Evolutionary conservation across 768 basidiomycete species (phyloP), one percentile per base, ranked within the genome.

Genomic region (Gyrodon lividus): DNA sequence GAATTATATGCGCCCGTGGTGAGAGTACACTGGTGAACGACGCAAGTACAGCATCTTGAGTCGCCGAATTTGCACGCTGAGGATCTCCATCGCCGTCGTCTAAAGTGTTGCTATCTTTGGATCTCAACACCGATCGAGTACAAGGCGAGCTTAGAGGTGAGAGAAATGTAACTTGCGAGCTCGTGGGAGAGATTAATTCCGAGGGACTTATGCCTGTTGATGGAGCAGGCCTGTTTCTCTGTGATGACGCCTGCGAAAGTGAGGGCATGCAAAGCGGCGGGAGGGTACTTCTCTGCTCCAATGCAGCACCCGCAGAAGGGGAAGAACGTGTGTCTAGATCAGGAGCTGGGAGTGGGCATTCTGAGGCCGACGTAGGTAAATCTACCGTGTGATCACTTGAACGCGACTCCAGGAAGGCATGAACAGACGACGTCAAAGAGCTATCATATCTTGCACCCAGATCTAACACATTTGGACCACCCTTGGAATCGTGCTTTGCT

Each of bases 1-100:
- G 33, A 1, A 59, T 20, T 31, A 33, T 50, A 2, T 48, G 51
- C 0, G 52, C 7, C 4, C 62, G 57, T 1, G 64, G 65, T 1
- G 64, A 67, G 13, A 67, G 16, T 40, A 67, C 7, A 4, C 64
- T 49, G 30, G 49, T 35, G 9, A 61, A 48, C 0, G 64, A 44
- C 24, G 58, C 64, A 3, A 17, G 30, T 45, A 42, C n/a, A 59
- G 48, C 0, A 37, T 34, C 0, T 39, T 33, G 3, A 50, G 12
- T 9, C 46, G 50, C 0, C 43, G 45, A 17, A 35, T 34, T 20
- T 20, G n/a, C 9, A 13, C 9, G n/a, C n/a, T 20, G 40, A 6
- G 22, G 7, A 28, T 51, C 51, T 4, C 49, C 50, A 2, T 40
- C 45, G 17, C 9, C 1, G 9, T 8, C 24, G 1, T 52, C 55